Evolutionary conservation across 768 basidiomycete species (phyloP).

Genomic region (Saitozyma podzolica): DNA sequence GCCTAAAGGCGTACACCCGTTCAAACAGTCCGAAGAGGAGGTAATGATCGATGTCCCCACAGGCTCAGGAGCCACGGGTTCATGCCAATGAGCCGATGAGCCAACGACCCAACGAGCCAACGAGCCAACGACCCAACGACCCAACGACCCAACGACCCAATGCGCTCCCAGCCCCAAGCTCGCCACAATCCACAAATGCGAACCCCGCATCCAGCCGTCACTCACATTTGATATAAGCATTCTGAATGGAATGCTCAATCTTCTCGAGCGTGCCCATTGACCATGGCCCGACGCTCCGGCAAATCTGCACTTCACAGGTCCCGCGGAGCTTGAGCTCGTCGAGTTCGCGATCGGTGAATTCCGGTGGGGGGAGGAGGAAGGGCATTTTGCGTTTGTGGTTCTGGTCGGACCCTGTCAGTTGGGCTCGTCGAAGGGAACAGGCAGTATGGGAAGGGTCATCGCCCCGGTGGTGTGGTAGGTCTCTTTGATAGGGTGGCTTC

Average conservation of each 20-base stretch:
- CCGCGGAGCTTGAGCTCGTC: slow-evolving; percentile 79
- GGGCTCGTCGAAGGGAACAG: neutral
- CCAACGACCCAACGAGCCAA: no score
- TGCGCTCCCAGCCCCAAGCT: no score
- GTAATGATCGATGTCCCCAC: no score
- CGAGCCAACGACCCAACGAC: no score
- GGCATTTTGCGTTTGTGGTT: slow-evolving; percentile 92
- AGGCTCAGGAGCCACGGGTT: no score
- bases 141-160: neutral
- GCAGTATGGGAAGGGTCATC: neutral
- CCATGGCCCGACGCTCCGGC: slow-evolving; percentile 93
- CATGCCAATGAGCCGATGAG: no score
- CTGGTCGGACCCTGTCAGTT: slow-evolving; percentile 53
- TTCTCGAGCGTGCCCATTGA: slow-evolving; percentile 84
- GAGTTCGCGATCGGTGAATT: slow-evolving; percentile 81
- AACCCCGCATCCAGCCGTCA: neutral
- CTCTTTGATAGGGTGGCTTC: slow-evolving; percentile 15
- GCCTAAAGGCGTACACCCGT: no score
- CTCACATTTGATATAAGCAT: slow-evolving; percentile 84
- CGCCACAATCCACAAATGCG: no score
- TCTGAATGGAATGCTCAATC: slow-evolving; percentile 89
- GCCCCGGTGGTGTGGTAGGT: no score
- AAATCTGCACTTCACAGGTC: slow-evolving; percentile 96
- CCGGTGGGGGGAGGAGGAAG: slow-evolving; percentile 87
- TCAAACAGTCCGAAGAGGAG: no score